Percentiles rank a stretch among this genome's conserved stretches.
These are phyloP conservation scores for Patellaria atrata DNA, from an alignment of 495 filamentous ascomycete genomes.

Conservation along the genomic window DNA sequence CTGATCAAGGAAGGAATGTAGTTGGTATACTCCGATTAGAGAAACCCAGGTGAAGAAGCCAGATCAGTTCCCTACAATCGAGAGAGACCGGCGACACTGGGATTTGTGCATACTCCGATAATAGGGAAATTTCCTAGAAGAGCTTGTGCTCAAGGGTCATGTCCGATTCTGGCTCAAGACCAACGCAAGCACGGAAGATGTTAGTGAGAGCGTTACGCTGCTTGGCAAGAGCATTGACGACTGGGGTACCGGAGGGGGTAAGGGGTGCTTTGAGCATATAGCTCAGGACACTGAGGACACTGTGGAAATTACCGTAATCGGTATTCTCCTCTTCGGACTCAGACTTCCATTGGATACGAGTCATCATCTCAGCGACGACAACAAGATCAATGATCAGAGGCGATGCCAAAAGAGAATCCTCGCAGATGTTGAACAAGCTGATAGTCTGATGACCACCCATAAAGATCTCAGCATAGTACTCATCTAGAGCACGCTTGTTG, in stretches of 20 bases:
- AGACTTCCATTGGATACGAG: slow-evolving; percentile 82
- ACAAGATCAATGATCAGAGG: slow-evolving; percentile 96
- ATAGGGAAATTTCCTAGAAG: too few species aligned
- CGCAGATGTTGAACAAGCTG: slow-evolving; percentile 95
- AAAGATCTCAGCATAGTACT: slow-evolving; percentile 99
- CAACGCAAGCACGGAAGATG: slow-evolving; percentile 97
- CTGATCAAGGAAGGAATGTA: too few species aligned
- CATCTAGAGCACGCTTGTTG: slow-evolving; percentile 96
- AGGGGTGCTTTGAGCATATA: slow-evolving; percentile 99
- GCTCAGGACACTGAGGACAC: slow-evolving; percentile 90
- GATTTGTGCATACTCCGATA: too few species aligned
- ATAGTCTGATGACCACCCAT: slow-evolving; percentile 98
- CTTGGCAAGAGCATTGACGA: slow-evolving; percentile 93
- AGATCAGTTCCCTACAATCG: too few species aligned
- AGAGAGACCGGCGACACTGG: too few species aligned
- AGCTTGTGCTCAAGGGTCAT: slow-evolving; percentile 99
- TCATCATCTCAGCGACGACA: slow-evolving; percentile 91
- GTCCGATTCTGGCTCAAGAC: slow-evolving; percentile 93
- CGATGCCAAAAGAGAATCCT: slow-evolving; percentile 94
- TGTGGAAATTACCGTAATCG: slow-evolving; percentile 89
- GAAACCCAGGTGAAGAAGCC: too few species aligned
- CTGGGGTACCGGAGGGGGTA: slow-evolving; percentile 88
- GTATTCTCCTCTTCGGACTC: slow-evolving; percentile 34
- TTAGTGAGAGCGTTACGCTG: slow-evolving; percentile 90
- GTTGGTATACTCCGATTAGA: too few species aligned